Evolutionary conservation across 2,329 filamentous ascomycete species (phyloP).

Genomic region (Clonostachys byssicola): DNA sequence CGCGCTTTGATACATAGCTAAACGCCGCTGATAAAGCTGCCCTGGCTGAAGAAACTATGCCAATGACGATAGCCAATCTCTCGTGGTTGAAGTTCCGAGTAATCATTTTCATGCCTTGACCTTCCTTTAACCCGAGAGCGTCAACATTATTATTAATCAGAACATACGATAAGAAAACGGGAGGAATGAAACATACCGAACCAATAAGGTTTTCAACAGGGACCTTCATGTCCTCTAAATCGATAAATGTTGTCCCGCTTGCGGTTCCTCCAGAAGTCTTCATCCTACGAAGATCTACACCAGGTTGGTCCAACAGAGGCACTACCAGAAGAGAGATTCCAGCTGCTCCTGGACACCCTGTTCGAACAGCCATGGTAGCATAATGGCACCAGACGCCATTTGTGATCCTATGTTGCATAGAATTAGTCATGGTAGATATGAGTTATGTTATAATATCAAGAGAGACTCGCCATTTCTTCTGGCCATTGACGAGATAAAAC

Average conservation of each 20-base stretch:
- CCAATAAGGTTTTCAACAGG: conserved; percentile 49
- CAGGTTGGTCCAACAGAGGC: conserved; percentile 43
- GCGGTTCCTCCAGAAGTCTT: conserved; percentile 64
- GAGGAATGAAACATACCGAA: neutral
- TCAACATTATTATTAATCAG: no score
- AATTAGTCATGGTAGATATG: no score
- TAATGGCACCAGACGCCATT: conserved; percentile 56
- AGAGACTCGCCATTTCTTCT: conserved; percentile 55
- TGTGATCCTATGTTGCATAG: conserved; percentile 44
- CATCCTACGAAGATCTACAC: conserved; percentile 47
- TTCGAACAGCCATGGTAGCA: conserved; percentile 58
- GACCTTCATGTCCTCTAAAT: conserved; percentile 50
- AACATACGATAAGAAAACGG: no score
- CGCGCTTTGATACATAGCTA: conserved; percentile 41
- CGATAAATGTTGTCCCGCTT: conserved; percentile 54
- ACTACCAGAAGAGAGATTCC: conserved; percentile 57
- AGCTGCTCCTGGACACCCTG: conserved; percentile 44
- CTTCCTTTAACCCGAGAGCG: conserved; percentile 28
- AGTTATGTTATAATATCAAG: no score
- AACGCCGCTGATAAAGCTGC: conserved; percentile 49
- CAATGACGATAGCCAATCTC: conserved; percentile 52
- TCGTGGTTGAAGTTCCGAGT: conserved; percentile 61
- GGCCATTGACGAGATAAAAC: conserved; percentile 59
- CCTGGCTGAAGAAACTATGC: conserved; percentile 52
- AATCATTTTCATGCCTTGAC: conserved; percentile 50